A percentile compares a stretch with the other conserved stretches of the same genome.
Evolutionary conservation across 306 rosid species (phyloP).

Genomic region (Gastrolobium villosum): DNA sequence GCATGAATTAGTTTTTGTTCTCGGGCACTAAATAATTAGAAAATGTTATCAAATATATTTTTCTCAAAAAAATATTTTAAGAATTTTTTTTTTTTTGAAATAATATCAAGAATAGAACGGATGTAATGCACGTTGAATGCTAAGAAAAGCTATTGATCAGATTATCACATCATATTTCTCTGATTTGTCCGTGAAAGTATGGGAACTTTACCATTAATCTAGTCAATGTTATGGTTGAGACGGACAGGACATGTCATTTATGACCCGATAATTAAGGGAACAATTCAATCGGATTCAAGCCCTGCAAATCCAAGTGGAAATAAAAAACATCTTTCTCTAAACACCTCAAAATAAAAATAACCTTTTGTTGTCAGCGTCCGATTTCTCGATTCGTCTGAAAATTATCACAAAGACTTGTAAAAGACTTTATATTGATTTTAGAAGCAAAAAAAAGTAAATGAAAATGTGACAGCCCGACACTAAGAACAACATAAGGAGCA

Average conservation of each 20-base stretch:
- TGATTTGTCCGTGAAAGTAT: not conserved
- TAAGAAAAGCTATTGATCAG: slow-evolving; percentile 13
- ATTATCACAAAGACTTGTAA: not conserved
- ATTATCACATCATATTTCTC: slow-evolving; percentile 10
- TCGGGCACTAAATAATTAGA: too few relatives aligned
- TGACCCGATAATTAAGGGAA: not conserved
- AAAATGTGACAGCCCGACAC: not conserved
- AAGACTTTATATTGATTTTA: slow-evolving; percentile 1
- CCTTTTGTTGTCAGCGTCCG: not conserved
- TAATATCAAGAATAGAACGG: too few relatives aligned
- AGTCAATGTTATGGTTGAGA: not conserved
- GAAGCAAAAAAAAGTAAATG: not conserved
- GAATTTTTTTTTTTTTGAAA: too few relatives aligned
- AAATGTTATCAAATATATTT: too few relatives aligned
- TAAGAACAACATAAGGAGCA: slow-evolving; percentile 15
- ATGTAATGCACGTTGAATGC: too few relatives aligned
- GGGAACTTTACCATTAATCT: not conserved
- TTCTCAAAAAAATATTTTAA: too few relatives aligned
- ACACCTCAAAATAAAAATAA: not conserved
- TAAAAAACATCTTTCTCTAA: not conserved
- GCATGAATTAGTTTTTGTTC: too few relatives aligned
- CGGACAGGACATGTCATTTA: not conserved
- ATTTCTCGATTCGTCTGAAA: not conserved
- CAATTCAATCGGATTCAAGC: not conserved
- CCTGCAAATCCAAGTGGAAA: not conserved